phyloP scores from a whole-genome alignment of 345 rosid genomes.

The Brassica incana region DNA sequence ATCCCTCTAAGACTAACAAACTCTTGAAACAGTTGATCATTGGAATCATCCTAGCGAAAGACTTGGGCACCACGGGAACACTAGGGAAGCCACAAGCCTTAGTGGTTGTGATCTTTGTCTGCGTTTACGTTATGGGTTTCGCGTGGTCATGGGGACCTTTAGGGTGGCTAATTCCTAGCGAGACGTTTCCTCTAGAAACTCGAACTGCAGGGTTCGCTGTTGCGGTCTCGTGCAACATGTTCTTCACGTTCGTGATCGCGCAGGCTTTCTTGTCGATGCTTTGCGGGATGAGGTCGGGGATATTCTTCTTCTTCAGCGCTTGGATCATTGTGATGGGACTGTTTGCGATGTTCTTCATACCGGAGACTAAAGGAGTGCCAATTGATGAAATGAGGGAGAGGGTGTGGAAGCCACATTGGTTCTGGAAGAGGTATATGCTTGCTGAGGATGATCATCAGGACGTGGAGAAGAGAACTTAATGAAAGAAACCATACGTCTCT shows the following conservation, averaged over 20 bases:
- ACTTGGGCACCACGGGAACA: neutral
- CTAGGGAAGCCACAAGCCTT: neutral
- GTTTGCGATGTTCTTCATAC: neutral
- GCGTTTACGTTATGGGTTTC: neutral
- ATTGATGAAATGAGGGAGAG: constrained; percentile 1
- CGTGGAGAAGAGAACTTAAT: neutral
- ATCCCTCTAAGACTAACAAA: neutral
- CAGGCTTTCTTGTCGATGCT: constrained; percentile 1
- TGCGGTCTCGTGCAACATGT: neutral
- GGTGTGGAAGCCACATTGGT: neutral
- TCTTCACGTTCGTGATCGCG: neutral
- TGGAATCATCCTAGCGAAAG: neutral
- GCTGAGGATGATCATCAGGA: neutral
- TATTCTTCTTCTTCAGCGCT: neutral
- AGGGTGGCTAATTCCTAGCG: neutral
- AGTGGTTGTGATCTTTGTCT: neutral
- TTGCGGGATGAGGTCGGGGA: neutral
- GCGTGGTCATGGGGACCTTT: neutral
- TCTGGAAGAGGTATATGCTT: constrained; percentile 1
- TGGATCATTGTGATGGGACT: neutral
- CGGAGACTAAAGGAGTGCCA: neutral
- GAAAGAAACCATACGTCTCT: neutral
- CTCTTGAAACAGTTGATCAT: neutral
- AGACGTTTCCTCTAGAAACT: neutral
- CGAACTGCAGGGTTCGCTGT: neutral